Percentiles rank a stretch among this genome's conserved stretches.
Conservation (phyloP, 345 rosid species). For the Litchi chinensis region DNA sequence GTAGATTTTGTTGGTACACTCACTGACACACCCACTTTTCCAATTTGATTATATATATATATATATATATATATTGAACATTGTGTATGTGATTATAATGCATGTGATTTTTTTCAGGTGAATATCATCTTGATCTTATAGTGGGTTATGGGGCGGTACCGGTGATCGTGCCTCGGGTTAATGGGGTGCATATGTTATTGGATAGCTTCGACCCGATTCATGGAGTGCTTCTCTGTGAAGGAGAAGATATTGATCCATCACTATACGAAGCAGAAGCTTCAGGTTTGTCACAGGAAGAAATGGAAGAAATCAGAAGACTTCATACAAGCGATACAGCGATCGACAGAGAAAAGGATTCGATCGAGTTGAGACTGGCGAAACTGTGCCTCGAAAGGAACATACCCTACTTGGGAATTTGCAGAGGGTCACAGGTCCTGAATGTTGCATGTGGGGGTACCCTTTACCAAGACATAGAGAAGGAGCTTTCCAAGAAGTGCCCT, state of each 20-base stretch:
- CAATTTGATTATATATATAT: too few species aligned
- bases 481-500: constrained; percentile 37
- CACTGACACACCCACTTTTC: not conserved
- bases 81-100: not conserved
- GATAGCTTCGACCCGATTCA: constrained; percentile 93
- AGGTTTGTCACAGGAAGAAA: constrained; percentile 56
- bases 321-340: constrained; percentile 74
- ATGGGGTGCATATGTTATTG: constrained; percentile 67
- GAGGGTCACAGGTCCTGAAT: constrained; percentile 82
- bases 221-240: constrained; percentile 92
- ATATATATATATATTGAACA: not conserved
- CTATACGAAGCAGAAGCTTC: constrained; percentile 55
- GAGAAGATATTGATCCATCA: constrained; percentile 91
- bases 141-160: constrained; percentile 82
- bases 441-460: constrained; percentile 89
- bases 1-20: constrained; percentile 83
- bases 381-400: constrained; percentile 84
- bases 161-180: constrained; percentile 78
- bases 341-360: constrained; percentile 78
- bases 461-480: constrained; percentile 70
- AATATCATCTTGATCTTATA: constrained; percentile 89
- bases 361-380: constrained; percentile 70
- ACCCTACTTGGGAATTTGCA: constrained; percentile 83
- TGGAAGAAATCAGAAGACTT: constrained; percentile 65
- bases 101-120: constrained; percentile 50